Evolutionary conservation across 2,329 filamentous ascomycete genomes (phyloP).

Genomic region (Neonectria sp.): DNA sequence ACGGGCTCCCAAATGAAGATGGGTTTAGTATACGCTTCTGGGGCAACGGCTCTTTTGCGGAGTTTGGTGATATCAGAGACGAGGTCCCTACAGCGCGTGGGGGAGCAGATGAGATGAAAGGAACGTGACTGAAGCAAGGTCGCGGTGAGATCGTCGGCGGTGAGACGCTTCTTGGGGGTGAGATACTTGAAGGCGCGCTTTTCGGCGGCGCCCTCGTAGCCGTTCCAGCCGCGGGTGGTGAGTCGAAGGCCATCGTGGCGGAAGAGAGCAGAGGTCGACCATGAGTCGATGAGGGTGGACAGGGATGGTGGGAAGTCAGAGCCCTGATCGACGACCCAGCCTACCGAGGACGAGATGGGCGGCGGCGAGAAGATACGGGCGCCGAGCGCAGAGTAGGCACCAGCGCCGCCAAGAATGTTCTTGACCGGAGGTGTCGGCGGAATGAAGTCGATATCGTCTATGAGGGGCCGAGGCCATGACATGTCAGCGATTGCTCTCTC

Average conservation of each 20-base stretch:
- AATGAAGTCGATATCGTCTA: slow-evolving; percentile 93
- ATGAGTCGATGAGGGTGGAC: slow-evolving; percentile 75
- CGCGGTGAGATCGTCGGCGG: slow-evolving; percentile 78
- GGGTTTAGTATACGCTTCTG: slow-evolving; percentile 66
- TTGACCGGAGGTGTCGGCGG: slow-evolving; percentile 78
- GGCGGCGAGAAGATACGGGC: slow-evolving; percentile 88
- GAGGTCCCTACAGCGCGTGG: slow-evolving; percentile 81
- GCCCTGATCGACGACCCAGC: slow-evolving; percentile 93
- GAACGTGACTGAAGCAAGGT: slow-evolving; percentile 79
- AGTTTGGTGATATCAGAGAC: slow-evolving; percentile 78
- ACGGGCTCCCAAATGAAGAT: slow-evolving; percentile 96
- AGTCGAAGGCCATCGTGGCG: slow-evolving; percentile 76
- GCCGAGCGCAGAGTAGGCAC: slow-evolving; percentile 88
- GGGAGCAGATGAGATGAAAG: slow-evolving; percentile 91
- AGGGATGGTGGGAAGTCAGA: slow-evolving; percentile 85
- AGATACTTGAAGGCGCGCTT: slow-evolving; percentile 86
- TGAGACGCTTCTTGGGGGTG: slow-evolving; percentile 88
- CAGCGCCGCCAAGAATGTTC: slow-evolving; percentile 90
- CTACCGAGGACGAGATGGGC: slow-evolving; percentile 76
- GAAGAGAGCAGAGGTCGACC: slow-evolving; percentile 82
- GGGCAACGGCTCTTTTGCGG: slow-evolving; percentile 58
- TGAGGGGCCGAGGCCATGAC: background rate
- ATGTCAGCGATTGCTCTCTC: slow-evolving; percentile 31
- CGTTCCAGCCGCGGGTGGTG: slow-evolving; percentile 95
- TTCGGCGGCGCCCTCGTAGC: slow-evolving; percentile 81